Conservation (phyloP, 2,329 filamentous ascomycete genomes). For the Talaromyces sp. region DNA sequence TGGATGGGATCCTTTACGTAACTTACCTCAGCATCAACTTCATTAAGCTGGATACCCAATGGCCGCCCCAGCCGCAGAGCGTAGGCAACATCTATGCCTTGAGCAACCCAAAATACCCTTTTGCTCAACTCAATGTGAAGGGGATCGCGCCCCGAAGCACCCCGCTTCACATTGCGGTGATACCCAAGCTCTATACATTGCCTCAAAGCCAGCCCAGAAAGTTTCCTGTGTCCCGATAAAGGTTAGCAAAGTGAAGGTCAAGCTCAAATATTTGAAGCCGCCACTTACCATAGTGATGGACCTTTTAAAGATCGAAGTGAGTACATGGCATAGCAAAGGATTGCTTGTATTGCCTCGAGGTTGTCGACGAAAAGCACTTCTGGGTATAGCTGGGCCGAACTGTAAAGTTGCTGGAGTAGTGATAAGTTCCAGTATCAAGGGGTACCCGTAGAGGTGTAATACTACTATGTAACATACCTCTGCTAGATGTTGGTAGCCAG, state of each 20-base stretch:
- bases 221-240: constrained; percentile 22
- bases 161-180: constrained; percentile 26
- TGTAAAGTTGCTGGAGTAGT: constrained; percentile 16
- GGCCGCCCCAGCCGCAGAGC: constrained; percentile 32
- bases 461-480: constrained; percentile 16
- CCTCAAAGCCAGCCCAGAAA: constrained; percentile 34
- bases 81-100: constrained; percentile 26
- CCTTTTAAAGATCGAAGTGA: constrained; percentile 30
- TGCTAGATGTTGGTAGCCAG: constrained; percentile 12
- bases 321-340: constrained; percentile 34
- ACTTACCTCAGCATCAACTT: constrained; percentile 31
- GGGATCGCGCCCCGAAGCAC: neutral
- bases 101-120: constrained; percentile 33
- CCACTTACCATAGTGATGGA: constrained; percentile 30
- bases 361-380: constrained; percentile 27
- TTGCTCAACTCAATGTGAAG: constrained; percentile 29
- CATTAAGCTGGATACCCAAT: constrained; percentile 27
- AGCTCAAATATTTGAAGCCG: neutral
- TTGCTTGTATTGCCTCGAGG: constrained; percentile 37
- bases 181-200: constrained; percentile 39
- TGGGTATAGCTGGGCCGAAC: constrained; percentile 18
- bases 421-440: neutral
- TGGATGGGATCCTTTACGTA: neutral
- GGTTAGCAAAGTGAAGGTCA: neutral
- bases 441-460: neutral